These are phyloP conservation scores for Podila epicladia DNA, from an alignment of 192 early-diverging fungal species.

Conservation along the genomic window DNA sequence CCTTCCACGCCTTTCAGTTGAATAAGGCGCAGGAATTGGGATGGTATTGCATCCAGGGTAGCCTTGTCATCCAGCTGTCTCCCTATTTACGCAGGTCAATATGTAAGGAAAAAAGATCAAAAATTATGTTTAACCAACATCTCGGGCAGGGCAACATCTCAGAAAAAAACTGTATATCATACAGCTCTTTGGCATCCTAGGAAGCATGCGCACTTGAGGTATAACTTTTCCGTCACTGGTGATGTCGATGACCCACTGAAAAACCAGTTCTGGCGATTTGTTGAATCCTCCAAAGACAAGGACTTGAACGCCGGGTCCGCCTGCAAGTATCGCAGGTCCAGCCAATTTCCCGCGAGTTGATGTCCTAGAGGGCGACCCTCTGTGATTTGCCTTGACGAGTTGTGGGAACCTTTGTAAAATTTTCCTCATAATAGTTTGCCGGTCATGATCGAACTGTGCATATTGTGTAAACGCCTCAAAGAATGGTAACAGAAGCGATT, in stretches of 20 bases:
- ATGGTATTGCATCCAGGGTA: slow-evolving; percentile 35
- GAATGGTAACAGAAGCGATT: slow-evolving; percentile 27
- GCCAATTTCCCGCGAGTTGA: background rate
- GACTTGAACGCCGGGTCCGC: slow-evolving; percentile 31
- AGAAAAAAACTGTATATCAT: background rate
- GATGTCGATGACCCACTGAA: slow-evolving; percentile 31
- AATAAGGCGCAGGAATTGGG: slow-evolving; percentile 32
- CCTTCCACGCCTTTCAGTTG: slow-evolving; percentile 41
- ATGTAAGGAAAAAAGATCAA: background rate
- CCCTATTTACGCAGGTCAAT: slow-evolving; percentile 15
- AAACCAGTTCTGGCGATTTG: slow-evolving; percentile 30
- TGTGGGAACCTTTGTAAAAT: slow-evolving; percentile 29
- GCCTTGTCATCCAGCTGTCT: slow-evolving; percentile 31
- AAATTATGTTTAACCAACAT: background rate
- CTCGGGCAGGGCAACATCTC: no score
- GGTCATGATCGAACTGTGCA: slow-evolving; percentile 42
- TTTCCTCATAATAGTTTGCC: slow-evolving; percentile 19
- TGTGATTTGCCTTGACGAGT: slow-evolving; percentile 27
- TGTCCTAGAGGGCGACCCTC: background rate
- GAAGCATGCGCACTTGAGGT: slow-evolving; percentile 27
- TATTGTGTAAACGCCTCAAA: slow-evolving; percentile 24
- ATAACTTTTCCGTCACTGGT: slow-evolving; percentile 21
- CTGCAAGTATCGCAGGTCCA: background rate
- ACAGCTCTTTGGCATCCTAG: slow-evolving; percentile 41
- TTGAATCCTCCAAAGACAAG: slow-evolving; percentile 25